Conservation (phyloP, 208 protist genomes). For the Leishmania guyanensis region DNA sequence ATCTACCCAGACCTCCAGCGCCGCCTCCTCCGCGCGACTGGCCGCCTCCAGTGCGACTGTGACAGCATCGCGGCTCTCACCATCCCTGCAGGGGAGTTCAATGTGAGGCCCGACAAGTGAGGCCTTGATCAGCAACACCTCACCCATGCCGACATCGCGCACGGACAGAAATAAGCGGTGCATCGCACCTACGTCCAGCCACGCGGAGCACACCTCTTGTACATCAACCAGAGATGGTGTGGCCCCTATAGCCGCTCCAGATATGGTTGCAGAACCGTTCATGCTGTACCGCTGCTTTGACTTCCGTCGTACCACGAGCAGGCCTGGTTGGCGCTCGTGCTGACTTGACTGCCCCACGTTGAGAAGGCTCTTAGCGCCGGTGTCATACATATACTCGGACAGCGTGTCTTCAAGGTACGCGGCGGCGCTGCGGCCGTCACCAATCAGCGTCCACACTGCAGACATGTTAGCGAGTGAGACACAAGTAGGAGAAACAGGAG, state of each 20-base stretch:
- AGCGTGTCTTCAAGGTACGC: constrained; percentile 74
- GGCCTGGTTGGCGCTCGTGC: constrained; percentile 14
- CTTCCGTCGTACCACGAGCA: constrained; percentile 27
- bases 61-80: not conserved
- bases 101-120: constrained; percentile 22
- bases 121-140: constrained; percentile 61
- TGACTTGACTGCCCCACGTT: constrained; percentile 37
- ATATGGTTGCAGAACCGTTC: not conserved
- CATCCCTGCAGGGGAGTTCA: constrained; percentile 13
- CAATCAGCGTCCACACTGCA: constrained; percentile 59
- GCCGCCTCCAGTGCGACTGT: not conserved
- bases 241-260: not conserved
- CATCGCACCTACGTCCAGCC: constrained; percentile 44
- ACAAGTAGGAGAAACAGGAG: not conserved
- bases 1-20: constrained; percentile 42
- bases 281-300: not conserved
- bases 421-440: constrained; percentile 60
- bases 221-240: not conserved
- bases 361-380: constrained; percentile 35
- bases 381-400: constrained; percentile 68
- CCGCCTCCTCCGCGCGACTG: constrained; percentile 21
- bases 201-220: constrained; percentile 49
- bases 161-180: constrained; percentile 38
- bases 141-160: constrained; percentile 56
- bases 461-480: constrained; percentile 8